A percentile compares a stretch with the other conserved stretches of the same genome.
Conservation (phyloP, 768 basidiomycete genomes). For the Crassisporium funariophilum region DNA sequence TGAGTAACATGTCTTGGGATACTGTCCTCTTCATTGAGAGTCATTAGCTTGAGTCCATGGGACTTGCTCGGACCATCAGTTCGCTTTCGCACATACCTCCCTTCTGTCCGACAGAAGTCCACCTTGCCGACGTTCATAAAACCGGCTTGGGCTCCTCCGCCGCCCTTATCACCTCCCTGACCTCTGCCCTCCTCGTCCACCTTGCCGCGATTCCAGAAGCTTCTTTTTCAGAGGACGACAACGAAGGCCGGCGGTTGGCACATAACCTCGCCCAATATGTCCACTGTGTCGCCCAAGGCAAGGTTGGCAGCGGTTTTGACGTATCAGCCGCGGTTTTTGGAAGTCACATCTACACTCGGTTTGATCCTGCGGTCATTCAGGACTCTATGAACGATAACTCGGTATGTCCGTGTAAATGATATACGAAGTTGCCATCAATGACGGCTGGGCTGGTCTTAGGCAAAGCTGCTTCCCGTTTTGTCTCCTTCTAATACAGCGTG, state of each 20-base stretch:
- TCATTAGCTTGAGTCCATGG: slow-evolving; percentile 54
- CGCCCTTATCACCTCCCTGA: slow-evolving; percentile 93
- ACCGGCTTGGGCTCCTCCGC: slow-evolving; percentile 98
- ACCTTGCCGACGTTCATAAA: slow-evolving; percentile 87
- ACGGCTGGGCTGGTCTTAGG: slow-evolving; percentile 8
- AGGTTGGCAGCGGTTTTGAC: slow-evolving; percentile 97
- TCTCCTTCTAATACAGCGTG: slow-evolving; percentile 69
- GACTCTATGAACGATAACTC: slow-evolving; percentile 60
- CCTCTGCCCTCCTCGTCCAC: slow-evolving; percentile 82
- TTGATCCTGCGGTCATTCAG: slow-evolving; percentile 71
- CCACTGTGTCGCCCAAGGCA: slow-evolving; percentile 96
- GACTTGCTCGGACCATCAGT: slow-evolving; percentile 60
- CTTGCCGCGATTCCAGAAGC: slow-evolving; percentile 58
- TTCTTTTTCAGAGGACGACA: slow-evolving; percentile 45
- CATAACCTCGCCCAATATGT: slow-evolving; percentile 95
- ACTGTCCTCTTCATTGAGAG: slow-evolving; percentile 1
- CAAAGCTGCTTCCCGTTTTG: slow-evolving; percentile 51
- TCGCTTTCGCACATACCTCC: slow-evolving; percentile 74
- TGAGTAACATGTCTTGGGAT: slow-evolving; percentile 32
- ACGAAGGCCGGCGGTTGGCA: slow-evolving; percentile 59
- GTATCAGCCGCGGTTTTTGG: slow-evolving; percentile 93
- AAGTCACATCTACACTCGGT: slow-evolving; percentile 90
- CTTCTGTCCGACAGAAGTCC: slow-evolving; percentile 71
- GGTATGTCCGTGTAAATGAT: slow-evolving; percentile 37
- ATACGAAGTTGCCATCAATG: slow-evolving; percentile 8